Evolutionary conservation across 768 basidiomycete species (phyloP), one percentile per base, ranked within the genome.

Genomic region (Boletus reticuloceps): DNA sequence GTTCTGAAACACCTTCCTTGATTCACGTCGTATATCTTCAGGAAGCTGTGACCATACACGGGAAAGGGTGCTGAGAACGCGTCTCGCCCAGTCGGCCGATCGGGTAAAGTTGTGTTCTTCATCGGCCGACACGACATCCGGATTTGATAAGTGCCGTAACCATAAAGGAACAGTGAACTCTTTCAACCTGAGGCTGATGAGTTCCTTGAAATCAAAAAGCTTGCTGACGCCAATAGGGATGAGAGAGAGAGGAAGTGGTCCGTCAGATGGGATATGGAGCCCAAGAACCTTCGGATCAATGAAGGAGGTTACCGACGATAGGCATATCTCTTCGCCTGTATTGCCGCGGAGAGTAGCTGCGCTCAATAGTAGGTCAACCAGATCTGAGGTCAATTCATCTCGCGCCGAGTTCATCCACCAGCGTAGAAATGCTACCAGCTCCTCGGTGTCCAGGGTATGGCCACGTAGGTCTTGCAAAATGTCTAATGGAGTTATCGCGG

Each of bases 61-160:
- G 2, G 82, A 74, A 6, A 93, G 65, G 42, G 82, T 75, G 1
- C 64, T 64, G 9, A 95, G 73, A 9, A 94, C 86, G 40, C 82
- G 82, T 64, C 94, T 92, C 1, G 92, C 82, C 81, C 94, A 96
- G 13, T 73, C 64, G 0, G 88, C 72, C 1, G 89, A 91, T 9
- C 69, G 47, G 4, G 78, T 77, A 34, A 97, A 72, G 63, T 94
- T 84, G 54, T 81, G 78, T 41, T 84, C 80, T 0, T 68, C 58
- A 25, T 77, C 65, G 2, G 71, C 31, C 8, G 38, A 72, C 10
- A 67, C 55, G 37, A 81, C 72, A 5, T 75, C 61, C 0, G 81
- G 72, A 36, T 75, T 74, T 20, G 80, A 75, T 43, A 96, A 72
- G 70, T 86, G 79, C 16, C 70, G 70, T 47, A 94, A 61, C 90